Evolutionary conservation across 306 rosid species (phyloP).

Genomic region (Fragaria iinumae): DNA sequence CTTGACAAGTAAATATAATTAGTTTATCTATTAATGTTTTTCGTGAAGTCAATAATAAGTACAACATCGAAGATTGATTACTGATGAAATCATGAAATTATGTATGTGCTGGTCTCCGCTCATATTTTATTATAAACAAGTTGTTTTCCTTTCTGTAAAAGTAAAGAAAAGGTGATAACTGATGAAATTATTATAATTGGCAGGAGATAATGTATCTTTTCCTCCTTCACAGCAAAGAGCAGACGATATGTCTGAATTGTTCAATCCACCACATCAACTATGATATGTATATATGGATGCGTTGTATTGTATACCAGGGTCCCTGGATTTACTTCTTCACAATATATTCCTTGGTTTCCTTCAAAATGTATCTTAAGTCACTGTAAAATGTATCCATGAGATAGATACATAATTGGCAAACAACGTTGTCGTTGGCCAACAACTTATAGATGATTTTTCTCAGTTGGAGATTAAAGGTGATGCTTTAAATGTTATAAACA

Average conservation of each 20-base stretch:
- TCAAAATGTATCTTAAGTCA: not conserved
- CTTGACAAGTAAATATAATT: too few species aligned
- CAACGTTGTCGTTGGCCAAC: too few species aligned
- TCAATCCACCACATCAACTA: not conserved
- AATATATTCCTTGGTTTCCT: not conserved
- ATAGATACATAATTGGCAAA: not conserved
- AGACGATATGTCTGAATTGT: not conserved
- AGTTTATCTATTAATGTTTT: too few species aligned
- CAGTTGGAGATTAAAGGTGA: too few species aligned
- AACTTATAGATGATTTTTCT: not conserved
- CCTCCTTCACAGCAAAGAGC: not conserved
- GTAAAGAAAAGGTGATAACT: not conserved
- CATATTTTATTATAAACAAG: too few species aligned
- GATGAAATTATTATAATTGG: not conserved
- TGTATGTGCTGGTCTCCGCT: too few species aligned
- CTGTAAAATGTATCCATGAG: not conserved
- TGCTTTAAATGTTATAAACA: too few species aligned
- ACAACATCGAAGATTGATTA: too few species aligned
- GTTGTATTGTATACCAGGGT: not conserved
- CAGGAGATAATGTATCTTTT: not conserved
- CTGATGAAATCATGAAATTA: too few species aligned
- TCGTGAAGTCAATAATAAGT: too few species aligned
- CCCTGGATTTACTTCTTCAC: not conserved
- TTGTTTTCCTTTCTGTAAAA: not conserved
- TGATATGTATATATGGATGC: not conserved